Evolutionary conservation across 257 asterid species (phyloP).

Genomic region (Gentiana dahurica): DNA sequence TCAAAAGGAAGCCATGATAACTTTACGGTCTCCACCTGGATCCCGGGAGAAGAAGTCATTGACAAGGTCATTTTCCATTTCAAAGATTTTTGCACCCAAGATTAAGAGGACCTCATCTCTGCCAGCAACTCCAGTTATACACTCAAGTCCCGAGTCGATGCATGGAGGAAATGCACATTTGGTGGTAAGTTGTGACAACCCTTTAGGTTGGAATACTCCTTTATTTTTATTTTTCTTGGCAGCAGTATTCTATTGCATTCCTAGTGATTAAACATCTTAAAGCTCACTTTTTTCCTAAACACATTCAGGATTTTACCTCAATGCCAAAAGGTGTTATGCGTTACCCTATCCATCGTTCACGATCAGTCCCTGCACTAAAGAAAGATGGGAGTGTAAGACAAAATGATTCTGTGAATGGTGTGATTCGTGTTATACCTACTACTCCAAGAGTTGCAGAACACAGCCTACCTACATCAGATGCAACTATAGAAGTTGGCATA

Average conservation of each 20-base stretch:
- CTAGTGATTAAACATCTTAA: neutral
- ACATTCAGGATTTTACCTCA: constrained; percentile 19
- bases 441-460: constrained; percentile 42
- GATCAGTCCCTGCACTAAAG: constrained; percentile 58
- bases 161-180: constrained; percentile 45
- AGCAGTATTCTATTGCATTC: too few relatives aligned
- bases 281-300: neutral
- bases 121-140: constrained; percentile 58
- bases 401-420: constrained; percentile 38
- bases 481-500: constrained; percentile 25
- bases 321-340: constrained; percentile 46
- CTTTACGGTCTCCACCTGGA: constrained; percentile 50
- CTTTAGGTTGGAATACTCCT: too few relatives aligned
- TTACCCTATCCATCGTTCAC: constrained; percentile 69
- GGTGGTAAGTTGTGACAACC: constrained; percentile 31
- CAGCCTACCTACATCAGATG: constrained; percentile 21
- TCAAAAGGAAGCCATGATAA: constrained; percentile 66
- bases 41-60: constrained; percentile 34
- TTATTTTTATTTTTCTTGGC: too few relatives aligned
- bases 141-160: constrained; percentile 74
- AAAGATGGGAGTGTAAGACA: constrained; percentile 57
- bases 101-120: constrained; percentile 68
- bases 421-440: constrained; percentile 60
- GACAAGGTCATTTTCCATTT: constrained; percentile 50
- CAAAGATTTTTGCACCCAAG: constrained; percentile 49